Base-by-base conservation (phyloP, 176 grass and related monocot species). In the Carex myosuroides region DNA sequence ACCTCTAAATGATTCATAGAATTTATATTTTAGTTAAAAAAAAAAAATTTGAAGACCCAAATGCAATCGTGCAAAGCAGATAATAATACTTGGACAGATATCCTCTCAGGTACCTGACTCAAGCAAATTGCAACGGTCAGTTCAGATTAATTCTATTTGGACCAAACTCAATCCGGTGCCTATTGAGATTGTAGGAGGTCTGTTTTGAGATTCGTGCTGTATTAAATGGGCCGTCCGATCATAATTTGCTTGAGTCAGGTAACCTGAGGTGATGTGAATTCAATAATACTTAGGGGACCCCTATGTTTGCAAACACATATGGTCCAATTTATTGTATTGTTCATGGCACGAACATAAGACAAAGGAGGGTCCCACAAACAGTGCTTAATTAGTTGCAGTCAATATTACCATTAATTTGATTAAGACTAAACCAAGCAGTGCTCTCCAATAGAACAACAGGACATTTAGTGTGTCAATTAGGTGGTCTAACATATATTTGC, bases 391-490 rank as follows among this genome's bases (percentile, higher is more conserved):
- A 18, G 55, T n/a, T 81, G 55, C 46, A 60, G 56, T 81, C 79
- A 81, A 81, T 46, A 62, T 78, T 81, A 35, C 33, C 17, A 81
- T 60, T 42, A 60, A 81, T 81, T 71, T 81, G 75, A 79, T 58
- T 11, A 53, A 58, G 75, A 79, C 75, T 32, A 79, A 55, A 79
- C 75, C 8, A 58, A 79, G 16, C 14, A 81, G 26, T 81, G 79
- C 16, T 63, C 24, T 37, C 54, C 57, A 63, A 46, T 63, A 63
- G 56, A 63, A 41, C 14, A 61, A 58, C 59, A 21, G 39, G 39
- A 13, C 68, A 71, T 41, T 41, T 39, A 35, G 26, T 68, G 30
- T 68, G 13, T 66, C 5, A 14, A 35, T 33, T 66, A 41, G 33
- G 32, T 41, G 66, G 33, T 70, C 33, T 61, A 22, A 26, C 1